Percentiles rank a stretch among this genome's conserved stretches.
Conservation (phyloP, 495 filamentous ascomycete genomes). For the Daldinia decipiens region DNA sequence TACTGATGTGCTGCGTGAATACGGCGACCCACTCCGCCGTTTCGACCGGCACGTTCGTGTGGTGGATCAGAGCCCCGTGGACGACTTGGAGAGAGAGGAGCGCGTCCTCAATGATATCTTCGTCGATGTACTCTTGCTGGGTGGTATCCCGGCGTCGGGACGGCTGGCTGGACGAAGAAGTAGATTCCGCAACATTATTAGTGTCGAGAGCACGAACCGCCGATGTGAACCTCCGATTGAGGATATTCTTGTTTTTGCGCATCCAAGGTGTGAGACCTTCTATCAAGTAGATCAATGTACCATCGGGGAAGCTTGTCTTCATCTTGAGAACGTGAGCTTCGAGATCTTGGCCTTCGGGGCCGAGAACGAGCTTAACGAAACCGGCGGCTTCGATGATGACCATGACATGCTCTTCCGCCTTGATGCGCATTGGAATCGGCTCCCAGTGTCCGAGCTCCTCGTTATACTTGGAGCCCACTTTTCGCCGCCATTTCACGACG, state of each 20-base stretch:
- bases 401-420: constrained; percentile 73
- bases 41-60: constrained; percentile 69
- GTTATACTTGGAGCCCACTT: constrained; percentile 71
- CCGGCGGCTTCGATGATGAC: constrained; percentile 72
- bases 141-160: constrained; percentile 54
- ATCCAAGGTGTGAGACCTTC: constrained; percentile 76
- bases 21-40: constrained; percentile 80
- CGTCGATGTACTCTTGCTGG: constrained; percentile 66
- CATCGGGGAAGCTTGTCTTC: constrained; percentile 62
- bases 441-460: constrained; percentile 71
- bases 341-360: constrained; percentile 59
- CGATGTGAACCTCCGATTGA: constrained; percentile 73
- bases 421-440: constrained; percentile 66
- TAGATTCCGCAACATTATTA: constrained; percentile 7
- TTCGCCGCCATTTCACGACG: constrained; percentile 79
- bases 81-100: constrained; percentile 76
- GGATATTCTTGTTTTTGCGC: constrained; percentile 73
- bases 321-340: constrained; percentile 69
- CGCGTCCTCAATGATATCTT: constrained; percentile 78
- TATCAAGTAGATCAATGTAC: constrained; percentile 77
- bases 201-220: constrained; percentile 68
- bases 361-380: constrained; percentile 71
- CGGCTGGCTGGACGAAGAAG: constrained; percentile 17
- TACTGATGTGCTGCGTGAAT: constrained; percentile 85
- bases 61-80: constrained; percentile 75